These are phyloP conservation scores for Colletotrichum eleusines DNA, from an alignment of 2,329 filamentous ascomycete species.

Conservation along the genomic window DNA sequence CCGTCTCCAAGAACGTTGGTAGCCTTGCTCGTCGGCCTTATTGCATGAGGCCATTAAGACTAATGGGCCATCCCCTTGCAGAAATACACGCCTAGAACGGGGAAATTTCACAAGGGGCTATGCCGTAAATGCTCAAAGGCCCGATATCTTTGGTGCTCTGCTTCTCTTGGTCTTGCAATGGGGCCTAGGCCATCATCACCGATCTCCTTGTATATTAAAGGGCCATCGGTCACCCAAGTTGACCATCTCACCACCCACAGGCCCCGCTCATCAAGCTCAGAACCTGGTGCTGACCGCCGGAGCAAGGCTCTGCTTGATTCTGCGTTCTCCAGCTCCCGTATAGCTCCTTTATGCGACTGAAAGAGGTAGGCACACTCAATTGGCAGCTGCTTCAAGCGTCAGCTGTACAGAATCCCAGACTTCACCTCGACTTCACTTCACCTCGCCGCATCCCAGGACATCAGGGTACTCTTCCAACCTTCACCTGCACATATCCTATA, in stretches of 20 bases:
- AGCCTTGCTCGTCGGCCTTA: not conserved
- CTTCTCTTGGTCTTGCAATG: not conserved
- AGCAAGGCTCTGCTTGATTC: slow-evolving; percentile 4
- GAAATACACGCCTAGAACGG: not conserved
- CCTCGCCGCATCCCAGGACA: not conserved
- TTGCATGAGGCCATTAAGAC: slow-evolving; percentile 4
- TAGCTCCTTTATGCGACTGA: not conserved
- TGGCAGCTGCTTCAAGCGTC: not conserved
- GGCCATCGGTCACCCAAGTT: not conserved
- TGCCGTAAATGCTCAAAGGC: not conserved
- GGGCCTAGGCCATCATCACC: no score
- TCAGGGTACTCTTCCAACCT: not conserved
- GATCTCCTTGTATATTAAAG: not conserved
- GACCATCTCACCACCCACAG: not conserved
- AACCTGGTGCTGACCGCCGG: not conserved
- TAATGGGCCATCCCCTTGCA: not conserved
- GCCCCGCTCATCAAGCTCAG: not conserved
- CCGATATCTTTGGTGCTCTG: not conserved
- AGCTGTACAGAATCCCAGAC: not conserved
- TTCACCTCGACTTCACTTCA: slow-evolving; percentile 16
- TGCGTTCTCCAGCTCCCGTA: not conserved
- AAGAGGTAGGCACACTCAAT: not conserved
- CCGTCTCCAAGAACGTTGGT: not conserved
- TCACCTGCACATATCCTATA: not conserved
- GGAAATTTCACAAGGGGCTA: not conserved